Base-by-base conservation (phyloP, 192 early-diverging fungal genomes). In the Podila verticillata region DNA sequence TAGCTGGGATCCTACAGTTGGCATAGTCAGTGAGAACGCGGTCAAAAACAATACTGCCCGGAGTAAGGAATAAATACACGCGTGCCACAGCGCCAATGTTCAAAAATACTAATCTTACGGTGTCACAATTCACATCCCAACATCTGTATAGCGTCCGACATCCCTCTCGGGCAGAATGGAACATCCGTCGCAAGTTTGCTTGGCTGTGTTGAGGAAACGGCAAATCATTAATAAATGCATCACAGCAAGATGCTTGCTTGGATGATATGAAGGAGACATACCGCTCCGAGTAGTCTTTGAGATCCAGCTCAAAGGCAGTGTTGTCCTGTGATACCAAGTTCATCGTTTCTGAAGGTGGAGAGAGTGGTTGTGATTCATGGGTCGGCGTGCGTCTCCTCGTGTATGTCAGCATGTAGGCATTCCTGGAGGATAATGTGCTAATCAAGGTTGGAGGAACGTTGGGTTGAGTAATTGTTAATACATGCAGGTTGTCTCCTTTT, bases 351-450 rank as follows among this genome's bases (percentile, higher is more conserved):
- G 24, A 28, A 9, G 69, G 75, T 8, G 75, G 75, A 17, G 31
- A 30, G 20, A 24, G 34, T 0, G 60, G 48, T 17, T 24, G n/a
- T 26, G 20, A 7, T 24, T 60, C 20, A 47, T 1, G 6, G 22
- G 26, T 12, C 32, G 30, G n/a, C 34, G 20, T 10, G 60, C 22
- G 3, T 19, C 29, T 17, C 64, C 28, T 57, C 36, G 73, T 70
- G 15, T 84, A 84, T 0, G 81, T 66, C 22, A 84, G 49, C 73
- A 82, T 82, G 58, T 84, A 84, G 1, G 83, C 83, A 36, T 84
- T 84, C 17, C 73, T 59, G 29, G 83, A 84, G 12, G 83, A 82
- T n/a, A 75, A 70, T 9, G 54, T 74, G 61, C 82, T 81, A 61
- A 30, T 4, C 51, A 26, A 0, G 51, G 9, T 54, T 24, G 24